Evolutionary conservation across 768 basidiomycete genomes (phyloP), one percentile per base, ranked within the genome.

Genomic region (Stropharia rugosoannulata): DNA sequence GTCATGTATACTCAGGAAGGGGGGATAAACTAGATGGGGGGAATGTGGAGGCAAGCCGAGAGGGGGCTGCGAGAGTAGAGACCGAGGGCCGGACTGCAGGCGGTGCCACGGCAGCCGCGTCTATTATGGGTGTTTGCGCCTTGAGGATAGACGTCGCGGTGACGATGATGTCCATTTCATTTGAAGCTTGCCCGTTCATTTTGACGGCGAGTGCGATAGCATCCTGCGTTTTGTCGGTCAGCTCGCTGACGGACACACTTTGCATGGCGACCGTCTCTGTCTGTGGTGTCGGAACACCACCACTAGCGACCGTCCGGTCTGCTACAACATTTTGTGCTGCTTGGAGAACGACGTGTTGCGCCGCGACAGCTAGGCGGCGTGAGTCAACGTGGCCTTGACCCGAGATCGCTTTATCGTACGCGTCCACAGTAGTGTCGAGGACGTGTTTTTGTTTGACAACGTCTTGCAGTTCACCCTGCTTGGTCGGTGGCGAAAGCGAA

Each of bases 171-270:
- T 92, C 89, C 49, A 93, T 86, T 64, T 90, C 90, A 51, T 84
- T 89, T 36, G 88, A 87, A 40, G 80, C 69, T 13, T 84, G 82
- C 29, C 89, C 88, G 39, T 84, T 84, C 66, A 86, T 82, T 64
- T 87, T 87, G 38, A 93, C 90, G 38, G 91, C 91, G 65, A 86
- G 83, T 35, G 90, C 92, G 57, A 93, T 90, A 16, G 90, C 91
- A 55, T 75, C 77, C 57, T 81, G 79, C 39, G 81, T 81, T 51
- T 78, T 78, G 57, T 80, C 76, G 18, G 80, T 77, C 59, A 83
- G 68, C 57, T 82, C 80, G 55, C 72, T 74, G 37, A 82, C 76
- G 39, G 78, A 79, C 49, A 82, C 80, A 47, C 75, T 76, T 63
- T 79, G 79, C 36, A 79, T 76, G 15, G 78, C 76, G 15, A 74